A percentile compares a stretch with the other conserved stretches of the same genome.
Evolutionary conservation across 139 green algal genomes (phyloP).

Genomic region (Chlamydomonas sp.): DNA sequence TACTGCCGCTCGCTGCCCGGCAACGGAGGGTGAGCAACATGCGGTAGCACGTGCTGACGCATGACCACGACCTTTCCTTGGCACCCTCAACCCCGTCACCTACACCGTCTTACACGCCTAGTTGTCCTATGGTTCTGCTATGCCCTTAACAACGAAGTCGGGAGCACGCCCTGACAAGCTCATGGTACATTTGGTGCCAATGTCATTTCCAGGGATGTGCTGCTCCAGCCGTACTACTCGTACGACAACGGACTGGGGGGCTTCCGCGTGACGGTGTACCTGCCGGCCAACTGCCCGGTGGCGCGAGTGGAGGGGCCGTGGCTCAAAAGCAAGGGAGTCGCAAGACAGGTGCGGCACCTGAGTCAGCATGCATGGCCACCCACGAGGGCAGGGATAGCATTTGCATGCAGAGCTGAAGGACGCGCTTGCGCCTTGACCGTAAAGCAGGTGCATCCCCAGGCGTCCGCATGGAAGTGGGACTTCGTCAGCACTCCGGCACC

Average conservation of each 20-base stretch:
- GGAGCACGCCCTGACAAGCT: not conserved
- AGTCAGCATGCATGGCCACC: no score
- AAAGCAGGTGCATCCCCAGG: no score
- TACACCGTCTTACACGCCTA: no score
- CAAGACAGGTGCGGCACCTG: not conserved
- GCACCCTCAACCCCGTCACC: not conserved
- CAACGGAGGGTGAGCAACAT: not conserved
- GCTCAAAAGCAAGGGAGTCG: not conserved
- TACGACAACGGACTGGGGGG: not conserved
- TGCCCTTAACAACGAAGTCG: not conserved
- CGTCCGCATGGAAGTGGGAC: no score
- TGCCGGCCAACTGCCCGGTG: not conserved
- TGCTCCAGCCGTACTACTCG: slow-evolving; percentile 6
- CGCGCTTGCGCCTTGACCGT: no score
- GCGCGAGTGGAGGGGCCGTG: not conserved
- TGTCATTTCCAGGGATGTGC: not conserved
- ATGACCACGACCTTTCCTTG: no score
- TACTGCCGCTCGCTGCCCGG: slow-evolving; percentile 6
- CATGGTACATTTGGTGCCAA: no score
- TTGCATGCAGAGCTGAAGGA: no score
- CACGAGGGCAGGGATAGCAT: no score
- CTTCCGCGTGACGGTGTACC: not conserved
- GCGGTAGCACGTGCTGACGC: no score
- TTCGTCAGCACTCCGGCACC: no score
- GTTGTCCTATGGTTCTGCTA: not conserved